Percentiles rank a stretch among this genome's conserved stretches.
These are phyloP conservation scores for Bolboschoenus planiculmis DNA, from an alignment of 176 grass and related monocot genomes.

Conservation along the genomic window DNA sequence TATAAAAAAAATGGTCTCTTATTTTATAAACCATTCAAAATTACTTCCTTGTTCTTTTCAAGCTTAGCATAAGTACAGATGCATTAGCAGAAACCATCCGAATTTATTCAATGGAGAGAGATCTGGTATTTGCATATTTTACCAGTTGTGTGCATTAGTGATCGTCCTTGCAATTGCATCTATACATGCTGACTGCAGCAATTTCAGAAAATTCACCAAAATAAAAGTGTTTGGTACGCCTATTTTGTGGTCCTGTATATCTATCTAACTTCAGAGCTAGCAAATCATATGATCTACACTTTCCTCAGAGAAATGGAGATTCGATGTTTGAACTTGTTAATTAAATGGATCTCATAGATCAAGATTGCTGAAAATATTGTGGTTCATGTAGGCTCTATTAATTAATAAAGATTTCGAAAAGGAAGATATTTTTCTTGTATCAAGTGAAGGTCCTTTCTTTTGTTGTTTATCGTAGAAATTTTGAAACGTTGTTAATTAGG, in stretches of 20 bases:
- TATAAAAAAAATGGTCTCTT: too few relatives aligned
- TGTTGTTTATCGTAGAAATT: background rate
- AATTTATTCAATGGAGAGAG: background rate
- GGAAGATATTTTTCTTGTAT: background rate
- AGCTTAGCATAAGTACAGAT: too few relatives aligned
- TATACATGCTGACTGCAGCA: background rate
- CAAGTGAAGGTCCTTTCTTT: background rate
- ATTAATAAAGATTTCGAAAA: background rate
- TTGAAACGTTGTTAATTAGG: background rate
- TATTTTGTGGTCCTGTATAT: background rate
- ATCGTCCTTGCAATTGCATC: background rate
- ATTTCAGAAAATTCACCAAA: background rate
- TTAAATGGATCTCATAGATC: background rate
- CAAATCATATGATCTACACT: background rate
- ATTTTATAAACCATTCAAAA: too few relatives aligned
- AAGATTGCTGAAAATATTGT: background rate
- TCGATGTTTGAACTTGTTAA: background rate
- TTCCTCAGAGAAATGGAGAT: background rate
- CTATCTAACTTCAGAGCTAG: background rate
- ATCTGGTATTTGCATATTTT: background rate
- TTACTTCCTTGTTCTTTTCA: too few relatives aligned
- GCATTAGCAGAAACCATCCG: too few relatives aligned
- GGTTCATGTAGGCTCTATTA: background rate
- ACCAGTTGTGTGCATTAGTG: too few relatives aligned
- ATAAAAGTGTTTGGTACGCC: background rate